These are phyloP conservation scores for Aspergillus versicolor DNA, from an alignment of 2,329 filamentous ascomycete species.

Conservation along the genomic window DNA sequence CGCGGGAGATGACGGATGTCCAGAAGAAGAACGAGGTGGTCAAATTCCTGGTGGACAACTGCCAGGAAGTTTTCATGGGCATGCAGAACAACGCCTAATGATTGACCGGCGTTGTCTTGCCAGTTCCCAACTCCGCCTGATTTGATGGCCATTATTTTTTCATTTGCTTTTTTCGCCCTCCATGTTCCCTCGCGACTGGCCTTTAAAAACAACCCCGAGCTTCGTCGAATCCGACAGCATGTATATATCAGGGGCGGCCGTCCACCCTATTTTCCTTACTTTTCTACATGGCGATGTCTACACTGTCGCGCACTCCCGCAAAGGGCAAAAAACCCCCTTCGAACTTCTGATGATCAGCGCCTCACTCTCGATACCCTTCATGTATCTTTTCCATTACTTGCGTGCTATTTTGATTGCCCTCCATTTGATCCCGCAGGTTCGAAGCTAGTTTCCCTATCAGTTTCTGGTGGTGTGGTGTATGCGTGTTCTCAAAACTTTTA, in stretches of 20 bases:
- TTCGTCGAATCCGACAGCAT: conserved; percentile 18
- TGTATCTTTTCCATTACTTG: conserved; percentile 19
- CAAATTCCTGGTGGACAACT: conserved; percentile 91
- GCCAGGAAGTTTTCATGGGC: conserved; percentile 70
- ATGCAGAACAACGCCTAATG: conserved; percentile 28
- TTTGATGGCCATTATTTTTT: not conserved
- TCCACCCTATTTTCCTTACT: not conserved
- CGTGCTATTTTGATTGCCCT: conserved; percentile 14
- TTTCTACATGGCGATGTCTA: not conserved
- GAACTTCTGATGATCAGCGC: conserved; percentile 26
- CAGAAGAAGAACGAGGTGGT: conserved; percentile 88
- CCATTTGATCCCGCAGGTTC: conserved; percentile 31
- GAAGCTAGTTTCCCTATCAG: conserved; percentile 28
- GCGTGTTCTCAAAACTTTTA: conserved; percentile 3
- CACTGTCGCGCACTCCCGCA: not conserved
- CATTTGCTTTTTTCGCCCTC: not conserved
- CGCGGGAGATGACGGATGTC: conserved; percentile 95
- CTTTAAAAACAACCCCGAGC: conserved; percentile 11
- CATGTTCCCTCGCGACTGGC: conserved; percentile 2
- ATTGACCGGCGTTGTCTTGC: not conserved
- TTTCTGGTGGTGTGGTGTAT: conserved; percentile 6
- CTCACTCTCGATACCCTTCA: conserved; percentile 34
- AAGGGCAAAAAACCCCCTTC: not conserved
- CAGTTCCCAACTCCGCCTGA: not conserved
- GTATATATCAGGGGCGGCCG: conserved; percentile 23